Conservation (phyloP, 2,329 filamentous ascomycete species). For the Talaromyces funiculosus region DNA sequence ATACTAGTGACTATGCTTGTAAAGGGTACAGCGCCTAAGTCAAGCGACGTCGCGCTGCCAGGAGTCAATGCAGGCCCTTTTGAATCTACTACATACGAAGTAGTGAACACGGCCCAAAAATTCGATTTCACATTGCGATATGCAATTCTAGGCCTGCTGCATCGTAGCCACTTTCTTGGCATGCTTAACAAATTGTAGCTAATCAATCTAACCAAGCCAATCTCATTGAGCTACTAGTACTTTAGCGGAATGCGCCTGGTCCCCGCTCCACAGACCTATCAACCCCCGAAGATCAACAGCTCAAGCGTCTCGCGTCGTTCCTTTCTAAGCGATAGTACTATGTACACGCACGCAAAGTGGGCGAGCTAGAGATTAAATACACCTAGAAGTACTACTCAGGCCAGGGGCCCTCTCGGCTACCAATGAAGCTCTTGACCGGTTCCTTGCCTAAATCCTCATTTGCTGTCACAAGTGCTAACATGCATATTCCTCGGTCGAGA, state of each 20-base stretch:
- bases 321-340: neutral
- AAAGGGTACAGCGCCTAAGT: constrained; percentile 3
- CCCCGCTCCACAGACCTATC: constrained; percentile 1
- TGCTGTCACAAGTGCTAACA: neutral
- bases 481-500: neutral
- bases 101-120: no score
- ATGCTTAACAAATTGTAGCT: neutral
- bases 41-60: constrained; percentile 10
- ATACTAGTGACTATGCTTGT: neutral
- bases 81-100: no score
- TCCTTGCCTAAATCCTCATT: neutral
- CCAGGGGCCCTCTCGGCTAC: constrained; percentile 11
- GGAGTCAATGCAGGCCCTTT: neutral
- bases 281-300: neutral
- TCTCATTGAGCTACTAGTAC: constrained; percentile 3
- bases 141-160: neutral
- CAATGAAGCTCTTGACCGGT: neutral
- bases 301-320: neutral
- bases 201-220: neutral
- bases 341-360: neutral
- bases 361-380: constrained; percentile 1
- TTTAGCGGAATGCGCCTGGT: constrained; percentile 5
- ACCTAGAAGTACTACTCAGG: no score
- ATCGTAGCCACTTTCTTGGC: neutral
- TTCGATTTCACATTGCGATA: neutral